A percentile compares a stretch with the other conserved stretches of the same genome.
These are phyloP conservation scores for Pluteus cervinus DNA, from an alignment of 768 basidiomycete genomes.

Conservation along the genomic window DNA sequence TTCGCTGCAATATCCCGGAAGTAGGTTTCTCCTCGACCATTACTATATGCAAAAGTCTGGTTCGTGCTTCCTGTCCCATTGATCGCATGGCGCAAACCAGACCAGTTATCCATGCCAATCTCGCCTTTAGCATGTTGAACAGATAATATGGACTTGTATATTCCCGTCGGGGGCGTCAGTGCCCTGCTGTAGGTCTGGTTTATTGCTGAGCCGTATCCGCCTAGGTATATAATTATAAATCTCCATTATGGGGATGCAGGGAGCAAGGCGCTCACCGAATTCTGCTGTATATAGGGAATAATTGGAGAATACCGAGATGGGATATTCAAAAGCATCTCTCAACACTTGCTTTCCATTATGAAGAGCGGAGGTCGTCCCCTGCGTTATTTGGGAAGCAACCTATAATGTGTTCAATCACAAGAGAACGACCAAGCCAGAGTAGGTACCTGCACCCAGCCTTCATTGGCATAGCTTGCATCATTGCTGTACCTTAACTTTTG, in stretches of 20 bases:
- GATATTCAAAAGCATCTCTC: conserved; percentile 49
- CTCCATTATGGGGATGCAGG: too few relatives aligned
- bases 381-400: conserved; percentile 48
- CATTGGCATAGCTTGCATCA: conserved; percentile 41
- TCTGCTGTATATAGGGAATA: conserved; percentile 20
- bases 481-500: conserved; percentile 47
- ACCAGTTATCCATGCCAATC: conserved; percentile 28
- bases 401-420: neutral
- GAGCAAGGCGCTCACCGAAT: conserved; percentile 23
- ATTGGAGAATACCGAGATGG: conserved; percentile 30
- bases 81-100: conserved; percentile 24
- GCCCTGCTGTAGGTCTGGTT: conserved; percentile 23
- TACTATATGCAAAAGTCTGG: conserved; percentile 24
- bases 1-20: conserved; percentile 24
- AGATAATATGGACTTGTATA: conserved; percentile 19
- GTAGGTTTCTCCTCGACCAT: conserved; percentile 22
- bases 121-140: conserved; percentile 23
- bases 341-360: conserved; percentile 40
- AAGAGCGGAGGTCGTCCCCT: conserved; percentile 38
- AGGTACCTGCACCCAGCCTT: conserved; percentile 27
- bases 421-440: neutral
- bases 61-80: conserved; percentile 24
- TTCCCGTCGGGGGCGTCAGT: conserved; percentile 18
- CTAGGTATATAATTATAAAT: conserved; percentile 12
- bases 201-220: conserved; percentile 22